Base-by-base conservation (phyloP, 2,329 filamentous ascomycete genomes). In the Myriangium duriaei region DNA sequence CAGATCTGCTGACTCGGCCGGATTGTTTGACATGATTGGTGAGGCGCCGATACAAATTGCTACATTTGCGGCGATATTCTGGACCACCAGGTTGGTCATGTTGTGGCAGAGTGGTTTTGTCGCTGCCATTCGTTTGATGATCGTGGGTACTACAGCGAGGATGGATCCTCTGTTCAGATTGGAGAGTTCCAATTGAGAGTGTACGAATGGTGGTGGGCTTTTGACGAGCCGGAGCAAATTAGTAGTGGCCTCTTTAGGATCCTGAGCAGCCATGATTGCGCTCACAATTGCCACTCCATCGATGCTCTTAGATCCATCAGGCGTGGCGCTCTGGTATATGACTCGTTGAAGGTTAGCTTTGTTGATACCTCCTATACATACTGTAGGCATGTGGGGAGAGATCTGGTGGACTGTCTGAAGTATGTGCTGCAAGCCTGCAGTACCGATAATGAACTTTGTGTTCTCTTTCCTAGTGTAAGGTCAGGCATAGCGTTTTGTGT, bases 1-100 rank as follows among this genome's bases (percentile, higher is more conserved):
- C n/a, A 96, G 70, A 52, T 95, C 87, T 5, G 62, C 56, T 0
- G 86, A 86, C 65, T 96, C 88, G 35, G 77, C 73, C 16, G 78
- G 82, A 51, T 87, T 82, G 57, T 83, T 87, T 5, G 86, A 79
- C 88, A 96, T 96, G 58, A 95, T 95, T 28, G 88, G 88, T 13
- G 81, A 91, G 10, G 82, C 81, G 24, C 88, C 88, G 37, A 92
- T 70, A 21, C 80, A 75, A 11, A 95, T 70, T 28, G 84, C 85
- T 3, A 95, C 79, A 53, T 93, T 95, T 37, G 91, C 88, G 11
- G 87, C 83, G 51, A 96, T 82, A 61, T 95, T 94, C 53, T 94
- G 86, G 14, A 95, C 88, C 0, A 96, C 88, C 37, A 87, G 69
- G 56, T 96, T 96, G 37, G 91, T 96, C 84, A 96, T 96, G 61